A percentile compares a stretch with the other conserved stretches of the same genome.
These are phyloP conservation scores for Sodiomyces alkalinus DNA, from an alignment of 2,329 filamentous ascomycete genomes.

Conservation along the genomic window DNA sequence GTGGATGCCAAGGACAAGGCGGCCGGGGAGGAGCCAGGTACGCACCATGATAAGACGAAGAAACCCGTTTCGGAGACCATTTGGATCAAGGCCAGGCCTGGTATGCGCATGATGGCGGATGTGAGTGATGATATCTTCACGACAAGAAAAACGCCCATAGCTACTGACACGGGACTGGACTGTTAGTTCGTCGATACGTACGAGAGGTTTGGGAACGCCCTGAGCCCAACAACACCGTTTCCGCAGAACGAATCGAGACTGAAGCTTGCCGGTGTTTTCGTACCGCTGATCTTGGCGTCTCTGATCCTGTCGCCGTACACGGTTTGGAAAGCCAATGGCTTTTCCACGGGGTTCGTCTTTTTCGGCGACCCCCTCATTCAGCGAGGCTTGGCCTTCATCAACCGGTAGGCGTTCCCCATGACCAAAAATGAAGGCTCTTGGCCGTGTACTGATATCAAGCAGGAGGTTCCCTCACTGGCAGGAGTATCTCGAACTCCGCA, in stretches of 20 bases:
- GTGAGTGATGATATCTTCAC: constrained; percentile 14
- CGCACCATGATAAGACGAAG: constrained; percentile 59
- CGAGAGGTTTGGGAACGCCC: constrained; percentile 35
- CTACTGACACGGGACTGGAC: too few relatives aligned
- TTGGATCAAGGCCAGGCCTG: constrained; percentile 59
- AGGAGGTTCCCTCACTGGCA: constrained; percentile 53
- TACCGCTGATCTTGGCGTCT: constrained; percentile 35
- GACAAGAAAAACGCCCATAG: rapidly evolving
- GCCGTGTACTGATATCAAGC: too few relatives aligned
- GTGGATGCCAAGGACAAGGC: constrained; percentile 25
- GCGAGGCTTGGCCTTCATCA: constrained; percentile 41
- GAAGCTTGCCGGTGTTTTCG: constrained; percentile 35
- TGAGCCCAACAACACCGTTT: constrained; percentile 51
- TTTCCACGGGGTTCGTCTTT: constrained; percentile 58
- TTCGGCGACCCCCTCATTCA: constrained; percentile 65
- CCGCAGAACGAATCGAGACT: constrained; percentile 34
- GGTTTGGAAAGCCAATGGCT: constrained; percentile 48
- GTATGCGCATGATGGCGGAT: constrained; percentile 45
- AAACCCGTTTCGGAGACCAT: constrained; percentile 62
- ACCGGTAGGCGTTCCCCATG: constrained; percentile 25
- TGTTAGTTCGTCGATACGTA: constrained; percentile 26
- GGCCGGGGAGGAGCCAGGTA: constrained; percentile 29
- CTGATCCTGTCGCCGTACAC: constrained; percentile 41
- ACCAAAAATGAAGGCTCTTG: too few relatives aligned
- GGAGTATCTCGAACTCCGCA: constrained; percentile 57